Conservation (phyloP, 139 green algal species). For the Bryopsis sp. region DNA sequence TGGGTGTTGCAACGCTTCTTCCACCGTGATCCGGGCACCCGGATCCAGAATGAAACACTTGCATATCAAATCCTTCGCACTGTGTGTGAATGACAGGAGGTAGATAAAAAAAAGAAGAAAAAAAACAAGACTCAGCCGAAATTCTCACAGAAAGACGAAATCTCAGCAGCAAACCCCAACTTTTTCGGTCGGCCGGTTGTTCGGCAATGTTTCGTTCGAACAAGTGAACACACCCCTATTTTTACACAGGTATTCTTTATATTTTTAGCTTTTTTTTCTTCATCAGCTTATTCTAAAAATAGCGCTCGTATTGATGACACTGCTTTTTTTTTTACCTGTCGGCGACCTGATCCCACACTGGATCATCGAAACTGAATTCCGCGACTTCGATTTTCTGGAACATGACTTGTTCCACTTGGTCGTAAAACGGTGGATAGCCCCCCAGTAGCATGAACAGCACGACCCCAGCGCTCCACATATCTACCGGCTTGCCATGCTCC, state of each 20-base stretch:
- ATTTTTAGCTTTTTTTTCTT: no score
- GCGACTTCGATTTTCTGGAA: constrained; percentile 32
- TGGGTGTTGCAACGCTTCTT: constrained; percentile 53
- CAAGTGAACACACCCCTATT: no score
- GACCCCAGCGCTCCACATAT: constrained; percentile 47
- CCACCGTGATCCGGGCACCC: constrained; percentile 43
- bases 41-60: constrained; percentile 55
- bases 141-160: no score
- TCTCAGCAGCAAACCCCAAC: no score
- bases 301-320: no score
- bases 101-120: no score
- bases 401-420: constrained; percentile 42
- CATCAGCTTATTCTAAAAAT: no score
- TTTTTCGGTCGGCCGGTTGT: no score
- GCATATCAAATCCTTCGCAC: constrained; percentile 59
- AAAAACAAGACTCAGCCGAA: no score
- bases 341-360: constrained; percentile 28
- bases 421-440: constrained; percentile 71
- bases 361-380: constrained; percentile 22
- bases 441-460: constrained; percentile 60
- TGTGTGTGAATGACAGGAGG: no score
- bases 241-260: no score
- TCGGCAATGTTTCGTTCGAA: no score
- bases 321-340: not conserved
- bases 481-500: constrained; percentile 18